Base-by-base conservation (phyloP, 768 basidiomycete genomes). In the Peribolospora baueri region DNA sequence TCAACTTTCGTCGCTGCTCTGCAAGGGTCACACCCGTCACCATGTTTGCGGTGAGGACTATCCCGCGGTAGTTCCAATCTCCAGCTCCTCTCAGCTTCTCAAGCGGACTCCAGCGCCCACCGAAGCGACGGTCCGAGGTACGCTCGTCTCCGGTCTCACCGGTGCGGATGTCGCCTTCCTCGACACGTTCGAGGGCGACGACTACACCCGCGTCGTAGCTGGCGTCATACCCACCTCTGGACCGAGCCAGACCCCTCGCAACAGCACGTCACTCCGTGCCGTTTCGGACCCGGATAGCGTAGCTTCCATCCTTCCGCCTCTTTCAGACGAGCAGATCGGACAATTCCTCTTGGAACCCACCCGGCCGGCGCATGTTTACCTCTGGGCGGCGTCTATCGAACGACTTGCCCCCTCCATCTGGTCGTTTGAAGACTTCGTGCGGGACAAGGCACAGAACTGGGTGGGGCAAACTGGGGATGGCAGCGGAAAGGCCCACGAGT, bases 121-220 rank as follows among this genome's bases (percentile, higher is more conserved):
- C 51, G 82, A 87, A 51, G 71, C 71, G 48, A 76, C 71, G 14
- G 85, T 91, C 0, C 74, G 80, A 49, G 90, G 90, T 7, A 80
- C 80, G 3, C 63, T 90, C 43, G 84, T 93, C 3, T 67, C 66
- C 1, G 88, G 90, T 1, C 70, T 93, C 49, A 77, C 75, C 0
- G 66, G 66, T 7, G 46, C 61, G 13, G 88, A 95, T 59, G 69
- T 93, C 1, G 58, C 59, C n/a, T 65, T 73, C 3, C 68, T 97
- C 36, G 87, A 95, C 66, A 54, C 70, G 7, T 95, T 91, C 57
- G 90, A 95, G 67, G 85, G 84, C 41, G 60, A 74, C 51, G 90
- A 45, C 2, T 45, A 45, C 43, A 13, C 13, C 43, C 43, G 43
- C 43, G 13, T 13, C 43, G 43, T 45, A 7, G 43, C 13, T 13